Base-by-base conservation (phyloP, 768 basidiomycete genomes). In the Pisolithus sp. region DNA sequence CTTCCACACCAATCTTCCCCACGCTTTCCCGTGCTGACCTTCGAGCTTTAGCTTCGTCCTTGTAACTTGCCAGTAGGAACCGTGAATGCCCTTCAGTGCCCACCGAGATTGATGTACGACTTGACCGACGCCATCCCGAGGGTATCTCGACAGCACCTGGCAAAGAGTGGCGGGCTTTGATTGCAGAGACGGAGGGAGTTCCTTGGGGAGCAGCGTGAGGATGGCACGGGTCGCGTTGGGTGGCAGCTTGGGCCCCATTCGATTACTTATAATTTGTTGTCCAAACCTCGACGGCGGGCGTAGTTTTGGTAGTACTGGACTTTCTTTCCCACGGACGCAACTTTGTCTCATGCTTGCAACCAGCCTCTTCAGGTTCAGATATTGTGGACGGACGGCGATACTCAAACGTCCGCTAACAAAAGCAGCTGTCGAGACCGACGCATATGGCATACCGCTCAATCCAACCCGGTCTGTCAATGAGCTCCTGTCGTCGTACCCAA, bases 401-500 rank as follows among this genome's bases (percentile, higher is more conserved):
- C n/a, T 39, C 34, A 40, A 28, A n/a, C 4, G 24, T 13, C 21
- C 54, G 44, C 39, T 50, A n/a, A 56, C 53, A 21, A 39, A 28
- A 46, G 50, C 53, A 48, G 53, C 28, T 20, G 31, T 62, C 3
- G 60, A 69, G 47, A 75, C 75, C 2, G 87, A 90, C 58, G 66
- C 75, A 5, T 79, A 71, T 51, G 84, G 82, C 17, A 79, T 91
- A 51, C 89, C 89, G 5, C 52, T 73, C 0, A 66, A 69, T 42
- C 83, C 89, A 20, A 83, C 85, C 0, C 92, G 90, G 90, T 92
- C 90, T 49, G 83, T 93, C 44, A 76, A 83, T 59, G 71, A 83
- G 45, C 76, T 92, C 8, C 68, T 92, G 6, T 84, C 86, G 6
- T 89, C 88, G 5, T 92, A 90, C 61, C 82, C 87, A 3, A 77